Evolutionary conservation across 176 grass and related monocot genomes (phyloP).

Genomic region (Tuctoria greenei): DNA sequence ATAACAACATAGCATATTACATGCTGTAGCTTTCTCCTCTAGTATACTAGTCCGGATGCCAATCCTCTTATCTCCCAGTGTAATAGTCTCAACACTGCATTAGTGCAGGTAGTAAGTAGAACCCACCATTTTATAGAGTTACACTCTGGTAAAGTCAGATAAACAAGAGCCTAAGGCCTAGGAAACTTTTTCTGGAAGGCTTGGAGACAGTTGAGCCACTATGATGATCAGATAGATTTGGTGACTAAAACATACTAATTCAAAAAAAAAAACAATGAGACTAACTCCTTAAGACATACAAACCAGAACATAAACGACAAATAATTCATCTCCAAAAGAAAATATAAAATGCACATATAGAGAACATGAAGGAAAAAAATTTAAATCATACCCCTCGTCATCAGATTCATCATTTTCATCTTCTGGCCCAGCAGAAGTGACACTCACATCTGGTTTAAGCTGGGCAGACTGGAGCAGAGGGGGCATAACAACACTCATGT

Average conservation of each 20-base stretch:
- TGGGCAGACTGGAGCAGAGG: conserved; percentile 83
- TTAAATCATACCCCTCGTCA: conserved; percentile 62
- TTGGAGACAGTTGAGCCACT: background rate
- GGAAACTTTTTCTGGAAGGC: background rate
- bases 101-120: conserved; percentile 13
- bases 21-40: conserved; percentile 87
- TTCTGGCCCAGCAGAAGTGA: conserved; percentile 62
- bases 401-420: conserved; percentile 69
- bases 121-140: conserved; percentile 2
- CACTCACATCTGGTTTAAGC: conserved; percentile 79
- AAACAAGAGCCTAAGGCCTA: conserved; percentile 5
- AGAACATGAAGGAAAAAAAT: conserved; percentile 10
- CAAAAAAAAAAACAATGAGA: background rate
- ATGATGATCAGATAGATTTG: conserved; percentile 10
- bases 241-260: background rate
- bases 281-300: background rate
- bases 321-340: conserved; percentile 16
- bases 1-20: conserved; percentile 85
- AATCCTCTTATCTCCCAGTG: conserved; percentile 78
- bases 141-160: background rate
- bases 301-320: background rate
- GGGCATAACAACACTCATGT: conserved; percentile 86
- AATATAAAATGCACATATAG: conserved; percentile 16
- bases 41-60: conserved; percentile 73
- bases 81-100: conserved; percentile 77